Base-by-base conservation (phyloP, 768 basidiomycete genomes). In the Suillus bovinus region DNA sequence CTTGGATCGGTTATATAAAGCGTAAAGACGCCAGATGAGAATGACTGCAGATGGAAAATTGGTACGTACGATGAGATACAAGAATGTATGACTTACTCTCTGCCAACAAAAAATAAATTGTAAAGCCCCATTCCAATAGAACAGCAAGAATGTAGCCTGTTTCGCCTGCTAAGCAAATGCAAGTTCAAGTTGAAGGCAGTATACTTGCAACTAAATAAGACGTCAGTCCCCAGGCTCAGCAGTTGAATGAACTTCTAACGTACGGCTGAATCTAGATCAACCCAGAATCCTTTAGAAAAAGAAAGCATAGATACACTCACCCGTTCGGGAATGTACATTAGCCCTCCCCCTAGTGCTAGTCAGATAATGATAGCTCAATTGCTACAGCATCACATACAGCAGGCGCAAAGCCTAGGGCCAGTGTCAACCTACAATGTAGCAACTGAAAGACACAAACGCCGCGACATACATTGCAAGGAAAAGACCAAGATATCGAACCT, bases 11-110 rank as follows among this genome's bases (percentile, higher is more conserved):
- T 53, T 53, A 29, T 34, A 34, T 34, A 54, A n/a, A 7, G 53
- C 53, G n/a, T 54, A 34, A 22, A 54, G 53, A 3, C 53, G 53
- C 33, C 53, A 54, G n/a, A 54, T 54, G 33, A 54, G 53, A 34
- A 54, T 16, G 7, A 9, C 53, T 54, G 53, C 6, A 13, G 33
- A 22, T 16, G 53, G 3, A 34, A 16, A n/a, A 22, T 36, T 7
- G 53, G 33, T 34, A 24, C 33, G 14, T 7, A 34, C n/a, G 13
- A 22, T 22, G 33, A 34, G n/a, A 22, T 34, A 7, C 33, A 14
- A 34, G 6, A 34, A 36, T 14, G 20, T 16, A 22, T 16, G 33
- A 34, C 53, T 9, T 16, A 36, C 53, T 14, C 24, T 54, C 53
- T 2, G 53, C 53, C 13, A 54, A 16, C 31, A 33, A 54, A 16